phyloP scores from a whole-genome alignment of 768 basidiomycete genomes.

The Psilocybe cyanescens region DNA sequence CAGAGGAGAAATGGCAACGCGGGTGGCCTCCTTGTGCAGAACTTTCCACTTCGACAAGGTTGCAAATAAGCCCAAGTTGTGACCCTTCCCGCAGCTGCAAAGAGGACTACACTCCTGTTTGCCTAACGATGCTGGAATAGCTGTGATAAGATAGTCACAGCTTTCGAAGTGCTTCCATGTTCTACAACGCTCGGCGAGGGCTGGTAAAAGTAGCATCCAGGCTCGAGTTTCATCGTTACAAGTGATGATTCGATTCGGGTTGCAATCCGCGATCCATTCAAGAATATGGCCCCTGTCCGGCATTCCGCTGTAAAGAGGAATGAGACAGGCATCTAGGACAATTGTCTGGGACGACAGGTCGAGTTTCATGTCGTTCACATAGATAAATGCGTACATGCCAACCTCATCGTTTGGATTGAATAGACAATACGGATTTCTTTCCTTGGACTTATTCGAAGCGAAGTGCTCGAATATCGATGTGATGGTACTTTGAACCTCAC shows the following conservation, averaged over 20 bases:
- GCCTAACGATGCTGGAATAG: constrained; percentile 43
- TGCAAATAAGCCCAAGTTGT: constrained; percentile 43
- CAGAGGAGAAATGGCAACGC: constrained; percentile 55
- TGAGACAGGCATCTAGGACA: constrained; percentile 51
- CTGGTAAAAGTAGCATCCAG: constrained; percentile 58
- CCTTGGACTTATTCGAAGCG: background rate
- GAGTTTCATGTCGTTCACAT: constrained; percentile 47
- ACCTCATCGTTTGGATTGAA: constrained; percentile 15
- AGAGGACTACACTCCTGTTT: constrained; percentile 40
- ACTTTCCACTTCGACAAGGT: constrained; percentile 36
- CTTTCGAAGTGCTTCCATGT: constrained; percentile 48
- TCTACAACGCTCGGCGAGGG: constrained; percentile 55
- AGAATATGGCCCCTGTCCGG: constrained; percentile 12
- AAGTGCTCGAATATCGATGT: constrained; percentile 6
- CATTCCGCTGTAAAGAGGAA: constrained; percentile 36
- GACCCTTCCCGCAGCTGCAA: constrained; percentile 58
- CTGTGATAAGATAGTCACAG: constrained; percentile 49
- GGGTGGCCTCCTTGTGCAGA: constrained; percentile 47
- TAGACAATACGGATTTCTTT: constrained; percentile 22
- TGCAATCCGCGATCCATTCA: background rate
- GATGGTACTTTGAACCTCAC: constrained; percentile 24
- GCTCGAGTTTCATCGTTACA: constrained; percentile 38
- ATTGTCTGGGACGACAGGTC: constrained; percentile 55
- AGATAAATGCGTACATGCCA: constrained; percentile 42
- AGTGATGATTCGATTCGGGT: constrained; percentile 16